phyloP scores from a whole-genome alignment of 352 stramenopile genomes.

The Pythium diclinum region DNA sequence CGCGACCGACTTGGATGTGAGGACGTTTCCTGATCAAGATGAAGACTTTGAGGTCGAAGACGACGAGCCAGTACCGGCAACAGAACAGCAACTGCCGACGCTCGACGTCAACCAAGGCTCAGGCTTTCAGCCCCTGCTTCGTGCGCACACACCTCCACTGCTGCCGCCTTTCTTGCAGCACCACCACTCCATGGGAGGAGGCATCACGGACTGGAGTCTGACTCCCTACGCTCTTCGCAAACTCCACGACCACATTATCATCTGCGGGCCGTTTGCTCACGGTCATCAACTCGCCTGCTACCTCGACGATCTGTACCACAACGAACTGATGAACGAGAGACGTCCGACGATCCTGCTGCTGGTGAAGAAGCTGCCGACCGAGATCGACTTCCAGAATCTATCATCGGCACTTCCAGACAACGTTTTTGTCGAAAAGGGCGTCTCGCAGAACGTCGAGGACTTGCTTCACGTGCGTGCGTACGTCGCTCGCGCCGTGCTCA shows the following conservation, averaged over 20 bases:
- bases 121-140: not conserved
- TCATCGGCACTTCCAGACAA: conserved; percentile 30
- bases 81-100: not conserved
- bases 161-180: conserved; percentile 19
- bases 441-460: conserved; percentile 51
- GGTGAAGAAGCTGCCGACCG: conserved; percentile 37
- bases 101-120: conserved; percentile 1
- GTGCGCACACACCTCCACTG: conserved; percentile 8
- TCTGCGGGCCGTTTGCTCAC: conserved; percentile 43
- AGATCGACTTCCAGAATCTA: conserved; percentile 34
- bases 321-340: conserved; percentile 17
- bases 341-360: conserved; percentile 35
- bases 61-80: not conserved
- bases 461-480: conserved; percentile 45
- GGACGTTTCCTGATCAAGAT: not conserved
- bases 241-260: conserved; percentile 40
- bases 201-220: conserved; percentile 28
- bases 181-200: conserved; percentile 20
- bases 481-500: conserved; percentile 40
- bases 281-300: conserved; percentile 40
- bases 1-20: conserved; percentile 1
- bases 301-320: conserved; percentile 39
- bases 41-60: conserved; percentile 1
- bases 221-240: conserved; percentile 14
- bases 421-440: conserved; percentile 44